Percentiles rank a stretch among this genome's conserved stretches.
Conservation (phyloP, 2,329 filamentous ascomycete genomes). For the Pseudogymnoascus sp. region DNA sequence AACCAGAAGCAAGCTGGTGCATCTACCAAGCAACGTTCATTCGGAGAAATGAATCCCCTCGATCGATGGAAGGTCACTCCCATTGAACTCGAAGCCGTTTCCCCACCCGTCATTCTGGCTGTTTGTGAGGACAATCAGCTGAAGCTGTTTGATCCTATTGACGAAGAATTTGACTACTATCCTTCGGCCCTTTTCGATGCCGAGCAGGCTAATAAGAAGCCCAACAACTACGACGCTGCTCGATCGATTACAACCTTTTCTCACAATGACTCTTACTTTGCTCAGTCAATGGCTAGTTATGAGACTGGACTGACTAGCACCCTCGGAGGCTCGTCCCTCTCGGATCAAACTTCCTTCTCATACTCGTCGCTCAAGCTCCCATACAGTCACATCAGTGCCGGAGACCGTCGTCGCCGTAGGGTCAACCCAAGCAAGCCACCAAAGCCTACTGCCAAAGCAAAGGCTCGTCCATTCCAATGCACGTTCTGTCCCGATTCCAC, state of each 20-base stretch:
- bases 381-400: slow-evolving; percentile 25
- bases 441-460: slow-evolving; percentile 29
- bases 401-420: slow-evolving; percentile 50
- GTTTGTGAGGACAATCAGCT: slow-evolving; percentile 18
- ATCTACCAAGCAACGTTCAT: not conserved
- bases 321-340: slow-evolving; percentile 4
- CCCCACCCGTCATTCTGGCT: slow-evolving; percentile 13
- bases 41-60: slow-evolving; percentile 9
- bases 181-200: not conserved
- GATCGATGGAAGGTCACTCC: slow-evolving; percentile 14
- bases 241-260: not conserved
- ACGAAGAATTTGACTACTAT: slow-evolving; percentile 6
- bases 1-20: slow-evolving; percentile 11
- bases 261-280: slow-evolving; percentile 9
- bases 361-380: slow-evolving; percentile 18
- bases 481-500: slow-evolving; percentile 48
- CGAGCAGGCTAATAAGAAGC: not conserved
- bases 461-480: slow-evolving; percentile 46
- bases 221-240: not conserved
- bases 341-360: slow-evolving; percentile 5
- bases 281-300: slow-evolving; percentile 13
- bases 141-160: slow-evolving; percentile 1
- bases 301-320: slow-evolving; percentile 10
- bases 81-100: slow-evolving; percentile 12
- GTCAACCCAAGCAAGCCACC: slow-evolving; percentile 37